These are phyloP conservation scores for Lichtheimia ornata DNA, from an alignment of 371 early-diverging fungal species.

Conservation along the genomic window DNA sequence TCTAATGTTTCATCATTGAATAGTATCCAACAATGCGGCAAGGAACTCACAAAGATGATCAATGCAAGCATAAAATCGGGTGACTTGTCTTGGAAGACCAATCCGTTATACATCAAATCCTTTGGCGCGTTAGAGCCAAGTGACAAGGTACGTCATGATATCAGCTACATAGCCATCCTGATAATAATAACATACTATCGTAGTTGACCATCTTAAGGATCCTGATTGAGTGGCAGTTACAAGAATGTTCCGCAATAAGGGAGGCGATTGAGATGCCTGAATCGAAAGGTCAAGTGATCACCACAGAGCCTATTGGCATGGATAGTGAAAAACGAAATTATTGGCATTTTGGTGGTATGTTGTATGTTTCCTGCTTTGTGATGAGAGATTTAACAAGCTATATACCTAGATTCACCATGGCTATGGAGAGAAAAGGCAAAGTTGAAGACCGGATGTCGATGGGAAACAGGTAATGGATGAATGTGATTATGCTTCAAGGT, in stretches of 20 bases:
- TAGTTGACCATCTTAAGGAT: constrained; percentile 34
- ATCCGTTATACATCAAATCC: constrained; percentile 29
- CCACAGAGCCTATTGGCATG: constrained; percentile 22
- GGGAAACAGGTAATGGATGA: constrained; percentile 28
- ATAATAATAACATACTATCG: not conserved
- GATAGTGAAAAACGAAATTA: constrained; percentile 33
- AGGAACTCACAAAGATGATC: constrained; percentile 30
- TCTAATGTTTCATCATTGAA: not conserved
- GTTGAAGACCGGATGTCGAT: constrained; percentile 18
- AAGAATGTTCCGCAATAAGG: constrained; percentile 36
- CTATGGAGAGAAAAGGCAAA: constrained; percentile 34
- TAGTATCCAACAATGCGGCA: constrained; percentile 19
- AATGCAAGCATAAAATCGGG: constrained; percentile 28
- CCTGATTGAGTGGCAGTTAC: constrained; percentile 49
- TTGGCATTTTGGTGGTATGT: constrained; percentile 43
- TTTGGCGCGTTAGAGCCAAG: constrained; percentile 23
- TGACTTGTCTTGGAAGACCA: constrained; percentile 34
- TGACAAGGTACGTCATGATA: constrained; percentile 25
- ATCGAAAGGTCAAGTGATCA: not conserved
- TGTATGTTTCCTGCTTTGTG: not conserved
- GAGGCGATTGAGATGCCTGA: not conserved
- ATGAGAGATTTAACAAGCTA: not conserved
- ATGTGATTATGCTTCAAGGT: not conserved
- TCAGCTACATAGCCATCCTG: too few species aligned
- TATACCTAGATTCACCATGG: constrained; percentile 26